Evolutionary conservation across 179 eudicot species (phyloP), one percentile per base, ranked within the genome.

Genomic region (Camellia oleifera): DNA sequence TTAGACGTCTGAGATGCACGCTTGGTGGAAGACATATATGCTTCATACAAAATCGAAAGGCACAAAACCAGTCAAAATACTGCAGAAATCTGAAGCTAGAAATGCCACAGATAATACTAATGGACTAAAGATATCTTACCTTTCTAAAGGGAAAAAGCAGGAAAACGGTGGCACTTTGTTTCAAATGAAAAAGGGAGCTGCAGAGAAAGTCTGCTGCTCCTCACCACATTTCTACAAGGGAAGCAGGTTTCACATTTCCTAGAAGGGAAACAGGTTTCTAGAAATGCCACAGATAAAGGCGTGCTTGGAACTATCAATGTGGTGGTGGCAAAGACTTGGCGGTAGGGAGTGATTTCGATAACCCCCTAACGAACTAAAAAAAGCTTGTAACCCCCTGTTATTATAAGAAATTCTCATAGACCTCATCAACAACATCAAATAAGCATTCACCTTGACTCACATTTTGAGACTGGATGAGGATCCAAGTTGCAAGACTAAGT

Each of bases 21-120:
- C 82, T 60, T 77, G 83, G 69, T 73, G 20, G 77, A 69, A 69
- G 80, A 81, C 65, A 69, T 53, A 62, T 52, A 70, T 69, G 83
- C 77, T 81, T 77, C 83, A 76, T 73, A 81, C 40, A 76, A 76
- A 6, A 70, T 71, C 17, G 57, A 76, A 76, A 75, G 50, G 74
- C 78, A 75, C 15, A 69, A 69, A 72, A 60, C 76, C 80, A 52
- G 80, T 77, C 83, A 81, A 76, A 20, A 52, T 61, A 69, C 46
- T 70, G 65, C n/a, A 20, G 46, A 69, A 77, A 63, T 5, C 17
- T 50, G 52, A 79, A 79, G 62, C 74, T 66, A 61, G 64, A 58
- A 66, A 79, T 23, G 64, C 75, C 82, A 72, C 53, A 79, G 63
- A 79, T 61, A 63, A 72, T 62, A 64, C 64, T 48, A 14, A 72